These are phyloP conservation scores for Solanum clarkiae DNA, from an alignment of 257 asterid species.

Conservation along the genomic window DNA sequence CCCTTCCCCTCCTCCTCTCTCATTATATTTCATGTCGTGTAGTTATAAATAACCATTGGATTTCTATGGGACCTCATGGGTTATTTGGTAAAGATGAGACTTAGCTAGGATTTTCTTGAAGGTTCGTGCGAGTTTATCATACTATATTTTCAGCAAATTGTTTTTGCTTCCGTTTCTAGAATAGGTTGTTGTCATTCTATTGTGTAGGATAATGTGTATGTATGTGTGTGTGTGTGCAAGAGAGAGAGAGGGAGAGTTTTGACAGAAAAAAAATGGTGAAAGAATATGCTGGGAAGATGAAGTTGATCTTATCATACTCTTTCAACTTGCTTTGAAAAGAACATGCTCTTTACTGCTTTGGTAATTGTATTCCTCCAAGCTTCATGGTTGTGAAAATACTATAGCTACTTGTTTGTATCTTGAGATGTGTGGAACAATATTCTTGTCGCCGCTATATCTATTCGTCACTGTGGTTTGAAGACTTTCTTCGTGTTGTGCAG, in stretches of 20 bases:
- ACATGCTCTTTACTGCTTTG: neutral
- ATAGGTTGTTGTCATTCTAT: neutral
- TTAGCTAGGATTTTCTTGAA: neutral
- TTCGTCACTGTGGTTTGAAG: neutral
- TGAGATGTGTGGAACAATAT: neutral
- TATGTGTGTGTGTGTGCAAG: too few relatives aligned
- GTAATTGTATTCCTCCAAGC: neutral
- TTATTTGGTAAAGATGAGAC: neutral
- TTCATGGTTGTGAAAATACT: neutral
- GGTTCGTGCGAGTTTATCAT: neutral
- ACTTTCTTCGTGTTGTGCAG: conserved; percentile 30
- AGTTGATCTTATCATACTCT: neutral
- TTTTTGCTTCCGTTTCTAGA: neutral
- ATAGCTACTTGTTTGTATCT: neutral
- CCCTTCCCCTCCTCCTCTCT: neutral
- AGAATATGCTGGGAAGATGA: neutral
- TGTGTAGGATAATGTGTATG: neutral
- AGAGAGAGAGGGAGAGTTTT: neutral
- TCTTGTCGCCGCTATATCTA: neutral
- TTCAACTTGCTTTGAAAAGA: neutral
- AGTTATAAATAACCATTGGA: neutral
- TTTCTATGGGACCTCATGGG: neutral
- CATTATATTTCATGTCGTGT: neutral
- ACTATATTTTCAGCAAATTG: neutral
- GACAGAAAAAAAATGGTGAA: neutral